Conservation (phyloP, 148 eudicot genomes). For the Rhododendron mucronatum region DNA sequence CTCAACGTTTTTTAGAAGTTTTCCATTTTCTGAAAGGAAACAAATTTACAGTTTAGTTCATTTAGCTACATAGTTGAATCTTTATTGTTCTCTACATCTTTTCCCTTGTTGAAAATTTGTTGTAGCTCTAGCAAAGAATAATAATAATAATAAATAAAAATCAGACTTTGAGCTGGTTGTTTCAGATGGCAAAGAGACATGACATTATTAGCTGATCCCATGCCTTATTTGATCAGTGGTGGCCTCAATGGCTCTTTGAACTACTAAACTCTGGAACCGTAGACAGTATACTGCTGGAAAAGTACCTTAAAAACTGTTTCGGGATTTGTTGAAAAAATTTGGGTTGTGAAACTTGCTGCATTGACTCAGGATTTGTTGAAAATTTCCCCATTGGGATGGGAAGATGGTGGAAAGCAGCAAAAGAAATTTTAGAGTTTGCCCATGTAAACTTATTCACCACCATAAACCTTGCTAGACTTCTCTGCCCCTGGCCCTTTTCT, state of each 20-base stretch:
- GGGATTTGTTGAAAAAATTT: background rate
- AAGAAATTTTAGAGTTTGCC: background rate
- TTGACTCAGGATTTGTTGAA: background rate
- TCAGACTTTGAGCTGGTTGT: background rate
- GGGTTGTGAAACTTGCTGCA: background rate
- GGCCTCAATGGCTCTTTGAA: background rate
- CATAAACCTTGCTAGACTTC: background rate
- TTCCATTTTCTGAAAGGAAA: too few species aligned
- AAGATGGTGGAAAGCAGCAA: background rate
- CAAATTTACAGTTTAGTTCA: background rate
- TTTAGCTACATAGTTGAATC: background rate
- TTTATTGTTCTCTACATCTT: background rate
- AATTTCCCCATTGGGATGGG: background rate
- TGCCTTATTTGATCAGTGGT: background rate
- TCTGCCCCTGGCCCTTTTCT: background rate
- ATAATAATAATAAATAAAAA: background rate
- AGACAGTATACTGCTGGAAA: background rate
- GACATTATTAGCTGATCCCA: background rate
- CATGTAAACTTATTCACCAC: background rate
- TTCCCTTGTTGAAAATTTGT: background rate
- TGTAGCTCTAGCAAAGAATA: background rate
- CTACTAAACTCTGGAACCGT: background rate
- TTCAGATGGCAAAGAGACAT: background rate
- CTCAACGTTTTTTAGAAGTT: background rate
- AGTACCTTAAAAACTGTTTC: background rate